Evolutionary conservation across 495 filamentous ascomycete species (phyloP), one percentile per base, ranked within the genome.

Genomic region (Darksidea phi): DNA sequence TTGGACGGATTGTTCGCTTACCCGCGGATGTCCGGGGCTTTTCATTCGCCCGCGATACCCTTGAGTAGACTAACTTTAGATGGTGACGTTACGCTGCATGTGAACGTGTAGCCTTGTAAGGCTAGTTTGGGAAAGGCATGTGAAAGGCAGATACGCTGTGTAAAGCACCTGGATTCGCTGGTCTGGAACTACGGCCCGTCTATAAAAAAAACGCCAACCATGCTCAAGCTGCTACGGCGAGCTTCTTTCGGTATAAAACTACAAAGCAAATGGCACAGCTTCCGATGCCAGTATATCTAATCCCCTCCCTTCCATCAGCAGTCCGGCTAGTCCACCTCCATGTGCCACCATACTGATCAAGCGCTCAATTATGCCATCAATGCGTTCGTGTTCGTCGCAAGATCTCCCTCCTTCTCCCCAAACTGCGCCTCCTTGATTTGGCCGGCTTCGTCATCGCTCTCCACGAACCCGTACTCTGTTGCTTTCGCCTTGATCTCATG

Each of bases 381-480:
- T 2, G 15, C 61, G 24, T 32, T 37, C 32, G 21, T 34, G 10
- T 45, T 64, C 46, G 38, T 61, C 15, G 54, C 63, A 2, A 67
- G 41, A 1, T 63, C 60, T n/a, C 23, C 28, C 58, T 66, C 68
- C 62, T 64, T 69, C 62, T 71, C 68, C 12, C 59, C 67, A 65
- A 54, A 48, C 10, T 48, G 18, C 1, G 68, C 65, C 20, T 64
- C 61, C 41, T 59, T 56, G 13, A 64, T 11, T 28, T 61, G 36
- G 15, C 67, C 67, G 13, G 61, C 61, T 26, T 73, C 70, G 21
- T 71, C 67, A 15, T 67, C 64, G 13, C 58, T 12, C 64, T 54
- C 48, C 86, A 81, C 7, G 23, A 64, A 64, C 10, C 54, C 64
- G 48, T 67, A 63, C 42, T 59, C 47, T n/a, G 53, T 38, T 10